phyloP scores from a whole-genome alignment of 352 stramenopile genomes.

The Thalassiosira tumida region DNA sequence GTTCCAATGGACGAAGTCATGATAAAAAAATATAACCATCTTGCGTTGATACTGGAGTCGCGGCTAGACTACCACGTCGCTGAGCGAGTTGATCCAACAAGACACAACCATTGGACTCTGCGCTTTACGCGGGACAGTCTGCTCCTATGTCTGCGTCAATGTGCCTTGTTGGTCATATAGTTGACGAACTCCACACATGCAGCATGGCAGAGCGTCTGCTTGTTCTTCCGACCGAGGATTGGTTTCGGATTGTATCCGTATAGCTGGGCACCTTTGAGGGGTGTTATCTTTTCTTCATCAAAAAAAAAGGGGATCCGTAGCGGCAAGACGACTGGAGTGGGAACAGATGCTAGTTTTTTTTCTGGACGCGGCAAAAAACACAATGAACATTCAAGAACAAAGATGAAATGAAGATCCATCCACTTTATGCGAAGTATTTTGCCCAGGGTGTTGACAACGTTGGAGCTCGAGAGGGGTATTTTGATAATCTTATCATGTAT shows the following conservation, averaged over 20 bases:
- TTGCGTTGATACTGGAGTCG: background rate
- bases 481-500: constrained; percentile 48
- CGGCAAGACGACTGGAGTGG: background rate
- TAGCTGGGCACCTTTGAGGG: background rate
- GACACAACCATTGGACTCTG: constrained; percentile 14
- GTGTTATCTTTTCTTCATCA: constrained; percentile 26
- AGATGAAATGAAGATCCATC: constrained; percentile 22
- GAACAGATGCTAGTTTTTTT: background rate
- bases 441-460: background rate
- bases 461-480: constrained; percentile 31
- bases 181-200: constrained; percentile 9
- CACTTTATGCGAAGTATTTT: constrained; percentile 39
- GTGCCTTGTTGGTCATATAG: constrained; percentile 47
- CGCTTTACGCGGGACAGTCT: constrained; percentile 37
- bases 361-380: constrained; percentile 32
- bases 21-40: background rate
- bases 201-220: constrained; percentile 17
- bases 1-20: constrained; percentile 8
- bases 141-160: constrained; percentile 27
- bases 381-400: constrained; percentile 9
- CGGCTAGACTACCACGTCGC: constrained; percentile 16
- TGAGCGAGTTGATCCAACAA: constrained; percentile 6
- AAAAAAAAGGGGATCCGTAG: constrained; percentile 46
- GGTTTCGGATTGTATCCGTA: background rate
- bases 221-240: background rate